phyloP scores from a whole-genome alignment of 441 rosid genomes.

The Lagerstroemia fauriei region DNA sequence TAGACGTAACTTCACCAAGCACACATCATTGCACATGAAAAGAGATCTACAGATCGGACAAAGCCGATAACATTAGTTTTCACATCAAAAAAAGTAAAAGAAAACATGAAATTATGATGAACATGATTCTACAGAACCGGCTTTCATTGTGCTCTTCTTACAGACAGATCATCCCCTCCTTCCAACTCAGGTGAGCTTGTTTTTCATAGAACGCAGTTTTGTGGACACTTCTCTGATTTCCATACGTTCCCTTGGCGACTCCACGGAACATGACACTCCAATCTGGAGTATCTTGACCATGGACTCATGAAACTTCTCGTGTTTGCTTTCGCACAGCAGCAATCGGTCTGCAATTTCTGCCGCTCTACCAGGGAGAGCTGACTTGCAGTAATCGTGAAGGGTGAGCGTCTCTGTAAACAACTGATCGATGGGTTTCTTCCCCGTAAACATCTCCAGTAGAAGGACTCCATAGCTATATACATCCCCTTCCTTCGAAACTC shows the following conservation, averaged over 20 bases:
- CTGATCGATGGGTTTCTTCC: constrained; percentile 2
- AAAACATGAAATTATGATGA: neutral
- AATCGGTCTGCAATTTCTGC: constrained; percentile 41
- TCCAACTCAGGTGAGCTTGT: neutral
- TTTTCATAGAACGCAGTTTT: neutral
- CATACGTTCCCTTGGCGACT: neutral
- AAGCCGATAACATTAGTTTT: no score
- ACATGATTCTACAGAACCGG: neutral
- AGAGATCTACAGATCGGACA: no score
- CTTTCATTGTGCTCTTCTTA: no score
- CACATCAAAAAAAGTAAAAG: no score
- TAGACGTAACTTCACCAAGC: no score
- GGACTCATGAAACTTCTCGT: constrained; percentile 37
- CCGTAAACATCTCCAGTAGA: constrained; percentile 20
- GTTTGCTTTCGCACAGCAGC: constrained; percentile 48
- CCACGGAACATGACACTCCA: neutral
- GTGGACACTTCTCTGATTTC: neutral
- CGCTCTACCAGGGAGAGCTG: neutral
- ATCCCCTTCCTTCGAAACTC: neutral
- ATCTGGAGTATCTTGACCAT: neutral
- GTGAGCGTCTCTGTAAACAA: neutral
- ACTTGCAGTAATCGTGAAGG: constrained; percentile 14
- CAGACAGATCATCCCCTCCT: no score
- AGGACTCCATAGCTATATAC: constrained; percentile 7
- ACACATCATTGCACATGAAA: no score